Conservation (phyloP, 176 grass and related monocot genomes). For the Urochloa ruziziensis region DNA sequence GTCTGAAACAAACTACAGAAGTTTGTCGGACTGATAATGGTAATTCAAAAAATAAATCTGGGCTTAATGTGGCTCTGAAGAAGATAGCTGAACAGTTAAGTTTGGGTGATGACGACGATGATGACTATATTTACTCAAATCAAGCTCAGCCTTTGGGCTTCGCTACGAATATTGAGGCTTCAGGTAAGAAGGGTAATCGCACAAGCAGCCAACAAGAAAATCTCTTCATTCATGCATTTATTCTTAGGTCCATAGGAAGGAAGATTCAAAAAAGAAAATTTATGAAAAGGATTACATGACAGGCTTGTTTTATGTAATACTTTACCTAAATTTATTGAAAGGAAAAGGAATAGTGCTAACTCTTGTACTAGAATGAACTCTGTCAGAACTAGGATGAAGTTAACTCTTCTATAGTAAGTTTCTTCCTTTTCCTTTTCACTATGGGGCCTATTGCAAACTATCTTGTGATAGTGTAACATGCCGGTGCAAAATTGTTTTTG, state of each 20-base stretch:
- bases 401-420: not conserved
- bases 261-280: not conserved
- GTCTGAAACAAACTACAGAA: constrained; percentile 31
- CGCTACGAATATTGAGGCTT: constrained; percentile 19
- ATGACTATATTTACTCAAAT: constrained; percentile 75
- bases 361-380: not conserved
- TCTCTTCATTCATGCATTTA: constrained; percentile 35
- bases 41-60: constrained; percentile 44
- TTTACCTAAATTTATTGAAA: not conserved
- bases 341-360: not conserved
- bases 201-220: constrained; percentile 21
- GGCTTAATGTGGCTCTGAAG: constrained; percentile 73
- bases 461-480: not conserved
- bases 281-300: not conserved
- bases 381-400: not conserved
- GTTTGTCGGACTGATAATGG: constrained; percentile 32
- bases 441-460: not conserved
- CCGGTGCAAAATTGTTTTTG: not conserved
- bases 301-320: not conserved
- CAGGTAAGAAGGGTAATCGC: constrained; percentile 29
- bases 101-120: constrained; percentile 78
- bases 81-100: constrained; percentile 83
- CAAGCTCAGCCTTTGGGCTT: constrained; percentile 21
- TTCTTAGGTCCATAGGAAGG: constrained; percentile 1
- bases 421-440: not conserved